Percentiles rank a stretch among this genome's conserved stretches.
These are phyloP conservation scores for Kazachstania psychrophila DNA, from an alignment of 805 yeast species.

Conservation along the genomic window DNA sequence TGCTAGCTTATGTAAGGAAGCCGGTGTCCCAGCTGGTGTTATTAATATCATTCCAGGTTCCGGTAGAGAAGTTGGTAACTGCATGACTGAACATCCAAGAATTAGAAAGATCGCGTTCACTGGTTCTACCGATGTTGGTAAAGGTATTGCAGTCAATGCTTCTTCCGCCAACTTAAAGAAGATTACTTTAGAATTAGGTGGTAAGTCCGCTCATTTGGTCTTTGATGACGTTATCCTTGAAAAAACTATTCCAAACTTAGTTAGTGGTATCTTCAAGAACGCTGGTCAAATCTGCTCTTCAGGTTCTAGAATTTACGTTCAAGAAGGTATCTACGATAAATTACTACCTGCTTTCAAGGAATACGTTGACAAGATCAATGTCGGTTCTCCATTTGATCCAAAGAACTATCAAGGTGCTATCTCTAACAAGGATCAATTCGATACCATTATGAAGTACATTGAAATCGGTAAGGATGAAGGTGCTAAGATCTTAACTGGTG, in stretches of 20 bases:
- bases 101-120: conserved; percentile 73
- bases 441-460: conserved; percentile 59
- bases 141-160: conserved; percentile 57
- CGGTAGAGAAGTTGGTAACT: conserved; percentile 65
- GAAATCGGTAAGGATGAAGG: conserved; percentile 59
- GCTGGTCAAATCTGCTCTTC: conserved; percentile 81
- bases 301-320: conserved; percentile 71
- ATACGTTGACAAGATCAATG: conserved; percentile 51
- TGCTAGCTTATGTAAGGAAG: conserved; percentile 52
- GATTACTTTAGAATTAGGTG: conserved; percentile 75
- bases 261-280: conserved; percentile 64
- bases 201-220: conserved; percentile 71
- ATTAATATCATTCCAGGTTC: conserved; percentile 67
- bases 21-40: conserved; percentile 70
- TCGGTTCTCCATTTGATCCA: conserved; percentile 69
- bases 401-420: conserved; percentile 69
- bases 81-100: conserved; percentile 57
- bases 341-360: conserved; percentile 48
- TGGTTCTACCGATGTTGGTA: conserved; percentile 73
- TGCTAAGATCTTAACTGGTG: conserved; percentile 63
- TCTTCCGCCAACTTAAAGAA: conserved; percentile 67
- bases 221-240: conserved; percentile 59
- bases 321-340: conserved; percentile 60
- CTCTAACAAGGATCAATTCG: conserved; percentile 59
- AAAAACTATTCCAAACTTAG: conserved; percentile 41